Percentiles rank a stretch among this genome's conserved stretches.
phyloP scores from a whole-genome alignment of 2,329 filamentous ascomycete species.

The Trichoderma simmonsii region DNA sequence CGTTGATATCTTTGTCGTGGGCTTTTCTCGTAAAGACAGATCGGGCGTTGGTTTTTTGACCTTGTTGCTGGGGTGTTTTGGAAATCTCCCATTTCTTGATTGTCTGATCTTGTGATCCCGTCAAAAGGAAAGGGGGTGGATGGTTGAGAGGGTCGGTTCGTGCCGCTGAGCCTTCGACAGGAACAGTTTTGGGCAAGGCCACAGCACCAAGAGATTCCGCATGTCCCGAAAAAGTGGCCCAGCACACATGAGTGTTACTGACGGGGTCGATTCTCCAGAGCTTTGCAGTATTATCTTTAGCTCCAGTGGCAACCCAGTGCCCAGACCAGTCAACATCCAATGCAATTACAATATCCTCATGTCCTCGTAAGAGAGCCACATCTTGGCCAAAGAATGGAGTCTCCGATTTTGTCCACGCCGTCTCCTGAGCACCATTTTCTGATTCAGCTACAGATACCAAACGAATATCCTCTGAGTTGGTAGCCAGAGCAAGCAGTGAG shows the following conservation, averaged over 20 bases:
- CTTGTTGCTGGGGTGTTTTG: slow-evolving; percentile 44
- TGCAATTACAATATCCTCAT: slow-evolving; percentile 93
- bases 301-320: slow-evolving; percentile 91
- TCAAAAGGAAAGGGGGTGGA: slow-evolving; percentile 80
- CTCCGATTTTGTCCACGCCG: slow-evolving; percentile 26
- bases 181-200: slow-evolving; percentile 68
- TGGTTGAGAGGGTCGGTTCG: slow-evolving; percentile 71
- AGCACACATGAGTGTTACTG: slow-evolving; percentile 72
- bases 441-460: slow-evolving; percentile 68
- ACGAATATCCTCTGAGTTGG: slow-evolving; percentile 90
- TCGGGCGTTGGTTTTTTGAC: slow-evolving; percentile 53
- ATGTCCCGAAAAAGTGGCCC: slow-evolving; percentile 82
- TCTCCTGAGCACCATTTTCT: slow-evolving; percentile 22
- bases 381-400: slow-evolving; percentile 82
- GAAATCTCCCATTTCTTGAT: slow-evolving; percentile 91
- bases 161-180: slow-evolving; percentile 66
- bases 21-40: slow-evolving; percentile 88
- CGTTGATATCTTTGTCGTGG: slow-evolving; percentile 98
- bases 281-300: slow-evolving; percentile 93
- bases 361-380: slow-evolving; percentile 78
- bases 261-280: slow-evolving; percentile 82
- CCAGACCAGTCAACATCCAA: slow-evolving; percentile 96
- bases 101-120: slow-evolving; percentile 92
- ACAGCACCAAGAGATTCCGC: slow-evolving; percentile 92
- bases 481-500: slow-evolving; percentile 83